phyloP scores from a whole-genome alignment of 2,329 filamentous ascomycete species.

The Trichophaea hybrida region DNA sequence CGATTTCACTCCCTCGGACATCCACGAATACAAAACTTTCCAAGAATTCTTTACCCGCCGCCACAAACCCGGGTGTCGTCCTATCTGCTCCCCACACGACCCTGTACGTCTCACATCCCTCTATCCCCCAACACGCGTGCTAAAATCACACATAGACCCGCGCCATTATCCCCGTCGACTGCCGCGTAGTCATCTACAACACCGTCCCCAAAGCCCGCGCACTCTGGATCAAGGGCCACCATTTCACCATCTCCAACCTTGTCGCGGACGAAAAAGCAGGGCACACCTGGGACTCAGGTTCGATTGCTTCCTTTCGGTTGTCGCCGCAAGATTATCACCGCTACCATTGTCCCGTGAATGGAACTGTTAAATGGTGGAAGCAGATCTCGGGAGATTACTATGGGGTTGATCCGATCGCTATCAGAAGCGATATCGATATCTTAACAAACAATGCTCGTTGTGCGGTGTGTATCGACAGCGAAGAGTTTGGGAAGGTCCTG shows the following conservation, averaged over 20 bases:
- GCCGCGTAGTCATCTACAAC: conserved; percentile 31
- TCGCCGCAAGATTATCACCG: conserved; percentile 37
- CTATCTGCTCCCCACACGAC: conserved; percentile 27
- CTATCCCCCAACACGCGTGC: not conserved
- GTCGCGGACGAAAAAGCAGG: conserved; percentile 28
- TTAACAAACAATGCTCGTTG: conserved; percentile 32
- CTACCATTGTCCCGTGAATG: conserved; percentile 35
- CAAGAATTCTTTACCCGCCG: conserved; percentile 33
- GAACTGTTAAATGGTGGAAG: conserved; percentile 31
- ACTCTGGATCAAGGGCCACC: conserved; percentile 34
- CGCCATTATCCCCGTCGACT: conserved; percentile 31
- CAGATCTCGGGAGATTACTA: conserved; percentile 35
- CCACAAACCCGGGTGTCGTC: conserved; percentile 29
- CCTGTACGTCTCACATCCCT: conserved; percentile 1
- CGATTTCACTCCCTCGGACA: conserved; percentile 31
- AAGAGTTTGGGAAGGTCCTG: conserved; percentile 33
- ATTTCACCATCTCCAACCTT: conserved; percentile 34
- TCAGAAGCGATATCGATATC: conserved; percentile 31
- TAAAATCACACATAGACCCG: conserved; percentile 6
- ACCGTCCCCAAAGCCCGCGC: conserved; percentile 29
- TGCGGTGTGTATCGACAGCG: conserved; percentile 31
- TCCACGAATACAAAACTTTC: conserved; percentile 30
- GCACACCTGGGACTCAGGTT: conserved; percentile 8
- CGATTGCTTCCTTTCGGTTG: conserved; percentile 33
- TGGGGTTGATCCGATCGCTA: conserved; percentile 32